Evolutionary conservation across 176 grass and related monocot genomes (phyloP).

Genomic region (maize (Zea mays)): DNA sequence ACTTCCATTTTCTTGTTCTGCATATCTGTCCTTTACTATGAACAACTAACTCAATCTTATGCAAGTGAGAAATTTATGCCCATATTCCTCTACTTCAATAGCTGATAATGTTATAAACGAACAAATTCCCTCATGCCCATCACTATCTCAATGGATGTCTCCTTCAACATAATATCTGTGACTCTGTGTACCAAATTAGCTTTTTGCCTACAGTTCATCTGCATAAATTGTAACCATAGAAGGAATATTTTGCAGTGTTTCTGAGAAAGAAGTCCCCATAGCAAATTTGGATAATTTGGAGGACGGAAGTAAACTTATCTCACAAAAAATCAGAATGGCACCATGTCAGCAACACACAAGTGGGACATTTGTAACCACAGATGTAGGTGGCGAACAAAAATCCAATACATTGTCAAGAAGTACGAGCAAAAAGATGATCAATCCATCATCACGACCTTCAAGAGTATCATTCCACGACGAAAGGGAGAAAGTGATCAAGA

Average conservation of each 20-base stretch:
- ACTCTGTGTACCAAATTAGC: background rate
- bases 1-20: background rate
- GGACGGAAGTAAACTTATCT: slow-evolving; percentile 28
- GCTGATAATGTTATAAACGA: background rate
- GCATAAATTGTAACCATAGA: background rate
- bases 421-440: slow-evolving; percentile 40
- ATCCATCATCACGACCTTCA: slow-evolving; percentile 45
- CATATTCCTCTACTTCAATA: background rate
- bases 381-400: slow-evolving; percentile 29
- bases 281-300: slow-evolving; percentile 23
- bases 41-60: background rate
- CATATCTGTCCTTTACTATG: background rate
- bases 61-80: background rate
- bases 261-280: slow-evolving; percentile 32
- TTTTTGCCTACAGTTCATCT: background rate
- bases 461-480: slow-evolving; percentile 53
- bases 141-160: background rate
- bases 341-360: slow-evolving; percentile 39
- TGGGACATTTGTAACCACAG: slow-evolving; percentile 45
- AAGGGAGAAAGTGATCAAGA: slow-evolving; percentile 60
- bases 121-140: slow-evolving; percentile 1
- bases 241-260: slow-evolving; percentile 30
- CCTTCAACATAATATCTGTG: background rate
- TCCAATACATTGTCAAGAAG: slow-evolving; percentile 42
- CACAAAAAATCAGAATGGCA: slow-evolving; percentile 51